Evolutionary conservation across 1,284 basidiomycete genomes (phyloP).

Genomic region (Ustilago vetiveriae): DNA sequence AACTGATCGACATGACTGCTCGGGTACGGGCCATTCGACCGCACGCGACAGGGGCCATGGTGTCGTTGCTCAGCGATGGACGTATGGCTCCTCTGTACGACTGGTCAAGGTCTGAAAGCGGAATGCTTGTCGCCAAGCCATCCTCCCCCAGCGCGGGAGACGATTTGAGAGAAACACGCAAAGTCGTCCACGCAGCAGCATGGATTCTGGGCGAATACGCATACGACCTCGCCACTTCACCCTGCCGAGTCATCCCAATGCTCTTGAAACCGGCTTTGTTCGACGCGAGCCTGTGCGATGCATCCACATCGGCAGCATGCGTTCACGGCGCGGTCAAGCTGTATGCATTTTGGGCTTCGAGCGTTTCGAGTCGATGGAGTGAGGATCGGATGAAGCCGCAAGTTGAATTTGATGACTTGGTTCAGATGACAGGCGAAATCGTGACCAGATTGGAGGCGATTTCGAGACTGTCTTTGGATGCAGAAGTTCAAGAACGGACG

Average conservation of each 20-base stretch:
- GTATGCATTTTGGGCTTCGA: constrained; percentile 83
- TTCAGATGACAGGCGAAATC: constrained; percentile 75
- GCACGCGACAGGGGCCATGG: constrained; percentile 83
- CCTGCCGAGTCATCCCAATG: constrained; percentile 66
- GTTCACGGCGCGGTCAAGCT: constrained; percentile 86
- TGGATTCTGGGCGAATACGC: constrained; percentile 96
- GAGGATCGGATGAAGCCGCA: constrained; percentile 74
- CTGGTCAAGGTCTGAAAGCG: constrained; percentile 68
- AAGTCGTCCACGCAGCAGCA: constrained; percentile 88
- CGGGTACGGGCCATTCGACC: constrained; percentile 80
- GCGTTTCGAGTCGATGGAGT: constrained; percentile 79
- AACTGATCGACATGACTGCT: constrained; percentile 85
- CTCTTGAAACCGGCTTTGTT: constrained; percentile 70
- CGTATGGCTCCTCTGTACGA: constrained; percentile 19
- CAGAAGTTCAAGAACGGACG: constrained; percentile 91
- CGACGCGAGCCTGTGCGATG: constrained; percentile 29
- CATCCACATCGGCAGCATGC: constrained; percentile 69
- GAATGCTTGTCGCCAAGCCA: constrained; percentile 20
- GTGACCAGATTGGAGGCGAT: constrained; percentile 73
- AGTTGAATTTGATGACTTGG: constrained; percentile 72
- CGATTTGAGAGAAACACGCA: constrained; percentile 62
- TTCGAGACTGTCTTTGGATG: constrained; percentile 72
- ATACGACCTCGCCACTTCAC: constrained; percentile 60
- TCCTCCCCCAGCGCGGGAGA: constrained; percentile 70
- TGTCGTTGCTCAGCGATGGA: constrained; percentile 77